These are phyloP conservation scores for Rhynchosporium secalis DNA, from an alignment of 2,329 filamentous ascomycete genomes.

Conservation along the genomic window DNA sequence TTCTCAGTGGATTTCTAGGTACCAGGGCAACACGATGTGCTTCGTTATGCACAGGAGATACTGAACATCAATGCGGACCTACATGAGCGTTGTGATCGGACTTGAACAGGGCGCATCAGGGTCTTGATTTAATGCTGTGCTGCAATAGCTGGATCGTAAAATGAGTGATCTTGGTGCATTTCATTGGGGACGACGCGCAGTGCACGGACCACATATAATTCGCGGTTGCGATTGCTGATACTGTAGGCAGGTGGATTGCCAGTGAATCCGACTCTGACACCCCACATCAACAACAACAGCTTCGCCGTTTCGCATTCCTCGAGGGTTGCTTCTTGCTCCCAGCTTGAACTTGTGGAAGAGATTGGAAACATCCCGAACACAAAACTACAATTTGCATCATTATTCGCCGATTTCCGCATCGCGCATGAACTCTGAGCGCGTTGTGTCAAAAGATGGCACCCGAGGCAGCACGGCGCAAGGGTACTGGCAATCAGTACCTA, in stretches of 20 bases:
- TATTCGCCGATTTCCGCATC: background rate
- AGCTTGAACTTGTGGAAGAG: background rate
- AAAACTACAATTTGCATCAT: background rate
- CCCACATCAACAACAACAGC: slow-evolving; percentile 7
- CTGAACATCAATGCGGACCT: background rate
- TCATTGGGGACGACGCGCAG: background rate
- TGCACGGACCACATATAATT: slow-evolving; percentile 1
- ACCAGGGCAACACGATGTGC: background rate
- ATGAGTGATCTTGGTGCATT: background rate
- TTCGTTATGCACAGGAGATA: background rate
- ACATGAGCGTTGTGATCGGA: background rate
- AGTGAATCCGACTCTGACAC: background rate
- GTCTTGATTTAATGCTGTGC: background rate
- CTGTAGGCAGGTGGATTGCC: background rate
- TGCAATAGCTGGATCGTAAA: background rate
- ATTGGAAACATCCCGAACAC: background rate
- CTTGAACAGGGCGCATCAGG: background rate
- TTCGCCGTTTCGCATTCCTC: slow-evolving; percentile 4
- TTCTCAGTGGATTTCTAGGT: background rate
- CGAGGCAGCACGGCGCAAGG: slow-evolving; percentile 32
- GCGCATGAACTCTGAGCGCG: slow-evolving; percentile 3
- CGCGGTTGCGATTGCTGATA: background rate
- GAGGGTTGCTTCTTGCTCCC: background rate
- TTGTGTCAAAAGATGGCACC: slow-evolving; percentile 24
- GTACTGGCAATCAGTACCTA: slow-evolving; percentile 47